Percentiles rank a stretch among this genome's conserved stretches.
Conservation (phyloP, 2,329 filamentous ascomycete genomes). For the Fusarium palustre region DNA sequence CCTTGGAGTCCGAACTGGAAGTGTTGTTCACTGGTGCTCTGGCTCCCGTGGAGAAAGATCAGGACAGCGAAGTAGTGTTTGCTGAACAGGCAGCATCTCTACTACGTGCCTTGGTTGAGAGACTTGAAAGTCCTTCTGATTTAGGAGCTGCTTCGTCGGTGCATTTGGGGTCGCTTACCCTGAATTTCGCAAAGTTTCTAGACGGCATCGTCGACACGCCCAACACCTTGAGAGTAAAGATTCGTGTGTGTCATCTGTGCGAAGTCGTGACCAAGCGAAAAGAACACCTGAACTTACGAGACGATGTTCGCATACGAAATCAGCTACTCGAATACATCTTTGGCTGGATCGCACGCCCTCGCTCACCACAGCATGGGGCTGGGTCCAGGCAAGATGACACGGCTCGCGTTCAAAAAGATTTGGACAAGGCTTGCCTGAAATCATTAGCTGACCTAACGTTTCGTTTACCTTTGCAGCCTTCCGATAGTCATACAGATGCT, state of each 20-base stretch:
- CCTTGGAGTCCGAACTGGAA: conserved; percentile 73
- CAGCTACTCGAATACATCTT: conserved; percentile 76
- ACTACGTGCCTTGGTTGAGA: conserved; percentile 72
- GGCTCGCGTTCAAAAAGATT: conserved; percentile 69
- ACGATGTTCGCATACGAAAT: conserved; percentile 76
- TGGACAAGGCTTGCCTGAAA: conserved; percentile 73
- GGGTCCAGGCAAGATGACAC: conserved; percentile 67
- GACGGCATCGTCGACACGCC: conserved; percentile 68
- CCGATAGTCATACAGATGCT: conserved; percentile 73
- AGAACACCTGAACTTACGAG: conserved; percentile 74
- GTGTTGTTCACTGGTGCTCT: conserved; percentile 69
- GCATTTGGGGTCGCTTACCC: conserved; percentile 71
- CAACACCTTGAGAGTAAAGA: conserved; percentile 72
- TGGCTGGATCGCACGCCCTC: conserved; percentile 73
- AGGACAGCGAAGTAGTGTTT: conserved; percentile 72
- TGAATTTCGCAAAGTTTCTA: conserved; percentile 76
- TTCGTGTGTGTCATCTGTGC: conserved; percentile 75
- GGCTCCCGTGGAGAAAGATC: conserved; percentile 63
- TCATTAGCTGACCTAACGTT: conserved; percentile 75
- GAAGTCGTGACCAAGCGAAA: conserved; percentile 74
- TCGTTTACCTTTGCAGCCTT: conserved; percentile 73
- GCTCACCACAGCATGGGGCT: conserved; percentile 60
- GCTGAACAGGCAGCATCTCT: conserved; percentile 75
- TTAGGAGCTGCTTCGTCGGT: conserved; percentile 71
- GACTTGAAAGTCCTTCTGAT: conserved; percentile 72